Evolutionary conservation across 2,329 filamentous ascomycete genomes (phyloP), one percentile per base, ranked within the genome.

Genomic region (Stemphylium vesicarium): DNA sequence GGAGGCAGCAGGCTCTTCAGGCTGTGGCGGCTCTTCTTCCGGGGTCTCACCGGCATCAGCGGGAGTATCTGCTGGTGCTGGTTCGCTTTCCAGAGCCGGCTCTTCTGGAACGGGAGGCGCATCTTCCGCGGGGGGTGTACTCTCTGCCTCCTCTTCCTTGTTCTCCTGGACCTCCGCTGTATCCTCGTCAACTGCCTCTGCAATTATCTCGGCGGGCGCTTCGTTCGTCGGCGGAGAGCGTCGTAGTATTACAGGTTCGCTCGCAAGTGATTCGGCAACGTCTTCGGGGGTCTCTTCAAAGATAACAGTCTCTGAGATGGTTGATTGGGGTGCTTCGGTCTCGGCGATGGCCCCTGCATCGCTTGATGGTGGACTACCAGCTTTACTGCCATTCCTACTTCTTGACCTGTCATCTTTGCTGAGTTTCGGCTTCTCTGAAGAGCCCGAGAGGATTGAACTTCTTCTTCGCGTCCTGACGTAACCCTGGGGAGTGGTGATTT

Each of bases 371-470:
- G 53, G 41, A 53, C 47, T 59, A 31, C 44, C 38, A 4, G 52
- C 52, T 44, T 62, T 65, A 32, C 67, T 57, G 41, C 68, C 42
- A 38, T 65, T 73, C 59, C 64, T 70, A 7, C 53, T 62, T 66
- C 31, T 66, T 68, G 46, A 50, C 16, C 64, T 59, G 29, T 71
- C 69, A 0, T 69, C 68, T 47, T 68, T 73, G 51, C 56, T 67
- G 16, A 47, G 49, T 50, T 67, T 74, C 43, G 65, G 67, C 50
- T 63, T 64, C 31, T 65, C 64, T 4, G 64, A 63, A 0, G 63
- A 62, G 18, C 62, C 50, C 4, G 64, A 65, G 10, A 65, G 42
- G 8, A 64, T 51, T 0, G 65, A 68, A 22, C 52, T 48, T 4
- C 59, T 59, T 15, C 64, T 56, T 26, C 65, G 60, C 42, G 62